phyloP scores from a whole-genome alignment of 257 asterid species.

The Gentiana straminea region DNA sequence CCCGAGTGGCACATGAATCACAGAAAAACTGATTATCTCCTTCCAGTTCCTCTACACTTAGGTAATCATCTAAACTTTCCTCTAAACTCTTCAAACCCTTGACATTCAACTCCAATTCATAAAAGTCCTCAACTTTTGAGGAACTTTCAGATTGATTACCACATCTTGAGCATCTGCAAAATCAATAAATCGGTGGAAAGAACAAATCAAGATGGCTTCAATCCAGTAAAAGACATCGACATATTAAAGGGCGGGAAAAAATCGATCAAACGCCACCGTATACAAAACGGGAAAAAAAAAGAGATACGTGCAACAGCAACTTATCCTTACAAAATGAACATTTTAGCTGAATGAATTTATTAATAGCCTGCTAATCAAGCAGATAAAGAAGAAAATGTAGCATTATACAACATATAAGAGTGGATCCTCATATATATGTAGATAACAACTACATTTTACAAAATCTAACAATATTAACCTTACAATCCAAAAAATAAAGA shows the following conservation, averaged over 20 bases:
- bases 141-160: slow-evolving; percentile 96
- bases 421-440: too few species aligned
- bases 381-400: not conserved
- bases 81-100: slow-evolving; percentile 85
- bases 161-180: slow-evolving; percentile 76
- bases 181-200: slow-evolving; percentile 1
- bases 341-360: not conserved
- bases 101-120: slow-evolving; percentile 90
- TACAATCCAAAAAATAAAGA: too few species aligned
- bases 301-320: too few species aligned
- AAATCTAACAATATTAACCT: too few species aligned
- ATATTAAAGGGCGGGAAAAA: too few species aligned
- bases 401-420: not conserved
- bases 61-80: slow-evolving; percentile 86
- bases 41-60: slow-evolving; percentile 80
- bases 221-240: too few species aligned
- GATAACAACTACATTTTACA: too few species aligned
- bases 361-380: not conserved
- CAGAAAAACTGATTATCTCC: slow-evolving; percentile 95
- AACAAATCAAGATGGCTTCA: slow-evolving; percentile 3
- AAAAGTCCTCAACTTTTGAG: slow-evolving; percentile 84
- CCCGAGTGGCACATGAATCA: slow-evolving; percentile 76
- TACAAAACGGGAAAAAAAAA: too few species aligned
- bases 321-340: too few species aligned
- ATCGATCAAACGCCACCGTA: too few species aligned